A percentile compares a stretch with the other conserved stretches of the same genome.
Evolutionary conservation across 208 protist genomes (phyloP).

Genomic region (Crithidia fasciculata): DNA sequence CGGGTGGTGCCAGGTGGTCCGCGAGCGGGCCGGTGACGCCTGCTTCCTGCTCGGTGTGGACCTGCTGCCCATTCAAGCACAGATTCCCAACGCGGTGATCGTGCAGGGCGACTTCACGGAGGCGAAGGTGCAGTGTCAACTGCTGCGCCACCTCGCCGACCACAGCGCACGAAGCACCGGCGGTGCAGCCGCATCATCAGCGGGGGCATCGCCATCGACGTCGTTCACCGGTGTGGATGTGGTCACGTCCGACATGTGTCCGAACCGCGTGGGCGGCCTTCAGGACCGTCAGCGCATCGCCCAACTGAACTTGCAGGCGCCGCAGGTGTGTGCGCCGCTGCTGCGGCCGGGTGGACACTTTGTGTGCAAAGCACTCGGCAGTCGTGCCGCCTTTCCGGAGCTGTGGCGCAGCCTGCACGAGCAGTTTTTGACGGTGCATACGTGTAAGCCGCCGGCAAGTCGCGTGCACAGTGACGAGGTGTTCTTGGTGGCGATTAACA

Average conservation of each 20-base stretch:
- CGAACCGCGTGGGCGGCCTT: constrained; percentile 71
- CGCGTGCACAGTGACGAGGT: constrained; percentile 70
- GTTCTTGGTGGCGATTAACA: constrained; percentile 63
- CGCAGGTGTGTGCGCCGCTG: constrained; percentile 55
- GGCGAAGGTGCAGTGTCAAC: constrained; percentile 38
- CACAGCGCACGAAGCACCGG: background rate
- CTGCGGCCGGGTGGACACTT: constrained; percentile 73
- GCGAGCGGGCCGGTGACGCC: constrained; percentile 58
- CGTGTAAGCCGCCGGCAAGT: constrained; percentile 76
- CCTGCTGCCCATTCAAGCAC: constrained; percentile 55
- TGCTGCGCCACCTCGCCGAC: constrained; percentile 37
- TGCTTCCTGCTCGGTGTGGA: constrained; percentile 82
- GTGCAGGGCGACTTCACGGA: constrained; percentile 82
- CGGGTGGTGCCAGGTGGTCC: constrained; percentile 85
- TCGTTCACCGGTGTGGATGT: constrained; percentile 49
- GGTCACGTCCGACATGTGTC: constrained; percentile 88
- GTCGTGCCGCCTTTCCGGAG: constrained; percentile 49
- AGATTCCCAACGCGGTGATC: constrained; percentile 62
- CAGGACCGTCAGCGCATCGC: constrained; percentile 75
- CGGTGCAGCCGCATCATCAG: background rate
- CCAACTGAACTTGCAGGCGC: constrained; percentile 52
- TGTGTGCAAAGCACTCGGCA: constrained; percentile 82
- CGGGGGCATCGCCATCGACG: background rate
- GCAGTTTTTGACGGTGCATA: constrained; percentile 52
- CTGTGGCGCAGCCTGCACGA: constrained; percentile 38